Base-by-base conservation (phyloP, 495 filamentous ascomycete species). In the Penicillium dipodomyicola region DNA sequence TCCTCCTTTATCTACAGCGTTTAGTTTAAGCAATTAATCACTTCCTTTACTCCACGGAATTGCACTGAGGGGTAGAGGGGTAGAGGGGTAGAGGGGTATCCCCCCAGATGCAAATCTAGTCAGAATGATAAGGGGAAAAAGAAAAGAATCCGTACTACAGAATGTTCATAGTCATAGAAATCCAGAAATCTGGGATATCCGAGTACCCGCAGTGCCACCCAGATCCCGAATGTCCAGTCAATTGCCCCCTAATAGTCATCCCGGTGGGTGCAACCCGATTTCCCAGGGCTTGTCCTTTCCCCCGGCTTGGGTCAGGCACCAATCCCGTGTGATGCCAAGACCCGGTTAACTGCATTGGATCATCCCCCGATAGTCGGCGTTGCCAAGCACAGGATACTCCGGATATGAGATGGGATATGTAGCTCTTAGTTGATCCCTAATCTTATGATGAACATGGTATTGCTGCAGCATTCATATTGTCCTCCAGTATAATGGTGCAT, bases 301-400 rank as follows among this genome's bases (percentile, higher is more conserved):
- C 44, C 53, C 30, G 45, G 39, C 44, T 35, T 19, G 46, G 37
- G 48, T 52, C 37, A 57, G 35, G 40, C 57, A 55, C 43, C 45
- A 45, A 30, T 52, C 35, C 53, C 48, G 49, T 40, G 30, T 30
- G 32, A 11, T 47, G 55, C 62, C 55, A 65, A 59, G 54, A 35
- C 39, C 27, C 11, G 43, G 45, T 19, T 25, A 53, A 56, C 41
- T 47, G 58, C 51, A 52, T 58, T 62, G 57, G 59, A 27, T 32
- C 20, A n/a, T n/a, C 15, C 2, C 20, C 59, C 58, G 58, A 56
- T 48, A n/a, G 20, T 46, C 55, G 59, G 48, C 37, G 15, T 29
- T 32, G 29, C 41, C 19, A 49, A 33, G 15, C 6, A 5, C 23
- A 25, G 23, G 23, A 25, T 25, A 25, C 23, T 25, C 5, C 23